A percentile compares a stretch with the other conserved stretches of the same genome.
phyloP scores from a whole-genome alignment of 1,284 basidiomycete genomes.

The Cryptococcus neoformans region DNA sequence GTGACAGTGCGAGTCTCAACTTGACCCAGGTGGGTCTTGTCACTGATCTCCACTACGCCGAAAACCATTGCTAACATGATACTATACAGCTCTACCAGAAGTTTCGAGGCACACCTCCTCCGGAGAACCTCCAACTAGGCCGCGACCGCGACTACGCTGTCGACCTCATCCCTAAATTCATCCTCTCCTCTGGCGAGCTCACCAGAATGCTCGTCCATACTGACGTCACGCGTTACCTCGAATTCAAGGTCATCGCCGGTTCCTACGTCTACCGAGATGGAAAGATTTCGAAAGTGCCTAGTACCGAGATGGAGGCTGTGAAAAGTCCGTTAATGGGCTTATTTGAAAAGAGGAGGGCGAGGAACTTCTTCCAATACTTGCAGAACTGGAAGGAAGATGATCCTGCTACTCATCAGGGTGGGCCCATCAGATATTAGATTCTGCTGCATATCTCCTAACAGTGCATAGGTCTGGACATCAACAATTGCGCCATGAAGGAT shows the following conservation, averaged over 20 bases:
- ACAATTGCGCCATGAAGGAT: constrained; percentile 82
- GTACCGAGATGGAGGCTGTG: constrained; percentile 97
- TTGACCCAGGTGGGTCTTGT: constrained; percentile 74
- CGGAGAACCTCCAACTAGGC: constrained; percentile 64
- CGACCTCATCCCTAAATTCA: constrained; percentile 93
- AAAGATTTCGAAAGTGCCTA: constrained; percentile 95
- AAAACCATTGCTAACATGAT: background rate
- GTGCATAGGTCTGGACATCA: constrained; percentile 70
- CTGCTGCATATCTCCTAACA: background rate
- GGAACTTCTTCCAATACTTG: constrained; percentile 98
- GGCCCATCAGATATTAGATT: constrained; percentile 16
- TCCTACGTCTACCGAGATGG: constrained; percentile 98
- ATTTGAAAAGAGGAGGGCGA: constrained; percentile 96
- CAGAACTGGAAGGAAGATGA: constrained; percentile 95
- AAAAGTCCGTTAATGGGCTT: constrained; percentile 93
- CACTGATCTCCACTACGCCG: background rate
- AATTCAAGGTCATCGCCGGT: constrained; percentile 99
- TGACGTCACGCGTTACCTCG: constrained; percentile 97
- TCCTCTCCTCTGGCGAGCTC: constrained; percentile 97
- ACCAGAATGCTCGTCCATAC: constrained; percentile 99
- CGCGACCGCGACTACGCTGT: constrained; percentile 95
- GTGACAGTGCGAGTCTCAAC: constrained; percentile 95
- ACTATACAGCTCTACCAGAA: constrained; percentile 84
- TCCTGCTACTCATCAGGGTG: constrained; percentile 91
- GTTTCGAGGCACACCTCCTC: constrained; percentile 66